Evolutionary conservation across 2,329 filamentous ascomycete species (phyloP), one percentile per base, ranked within the genome.

Genomic region (Sporothrix inflata): DNA sequence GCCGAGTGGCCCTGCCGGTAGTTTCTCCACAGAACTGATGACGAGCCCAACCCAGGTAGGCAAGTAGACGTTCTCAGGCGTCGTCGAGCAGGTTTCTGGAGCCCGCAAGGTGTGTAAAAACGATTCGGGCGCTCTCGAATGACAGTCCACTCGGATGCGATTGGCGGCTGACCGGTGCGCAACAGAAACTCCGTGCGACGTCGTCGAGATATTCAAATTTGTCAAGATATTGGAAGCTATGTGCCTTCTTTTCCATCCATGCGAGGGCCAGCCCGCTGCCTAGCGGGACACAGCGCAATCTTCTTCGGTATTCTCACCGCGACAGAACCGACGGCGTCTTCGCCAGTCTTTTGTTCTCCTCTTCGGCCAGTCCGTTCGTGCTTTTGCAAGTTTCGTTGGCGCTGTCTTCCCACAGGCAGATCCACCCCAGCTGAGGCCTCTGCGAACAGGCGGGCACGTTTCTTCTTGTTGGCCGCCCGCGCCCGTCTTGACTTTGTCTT

Each of bases 41-140:
- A 21, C 30, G 34, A 24, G 19, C 57, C 57, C 19, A 61, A 61
- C 53, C 57, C 34, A 61, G n/a, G 34, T 40, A 61, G 57, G 57
- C 34, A 40, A 42, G 34, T 61, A 6, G 34, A 34, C 19, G 8
- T 14, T 4, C 19, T 40, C 12, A 34, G 57, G 34, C 57, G 9
- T 16, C 34, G 8, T 38, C 14, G 30, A 63, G 24, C 57, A 19
- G 57, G 57, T 63, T 63, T 63, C 40, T 42, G 34, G n/a, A 38
- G 57, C 57, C 21, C 38, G 21, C 34, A 63, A 63, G 34, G 57
- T 63, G 57, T 63, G 57, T 40, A 42, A 63, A 40, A 40, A 38
- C 19, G 19, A 4, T n/a, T 60, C 1, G 55, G 19, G 27, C 27
- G 6, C 11, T 24, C 19, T 24, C 5, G 34, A 24, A 9, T 63